Conservation (phyloP, 306 rosid species). For the Hylodesmum podocarpum region DNA sequence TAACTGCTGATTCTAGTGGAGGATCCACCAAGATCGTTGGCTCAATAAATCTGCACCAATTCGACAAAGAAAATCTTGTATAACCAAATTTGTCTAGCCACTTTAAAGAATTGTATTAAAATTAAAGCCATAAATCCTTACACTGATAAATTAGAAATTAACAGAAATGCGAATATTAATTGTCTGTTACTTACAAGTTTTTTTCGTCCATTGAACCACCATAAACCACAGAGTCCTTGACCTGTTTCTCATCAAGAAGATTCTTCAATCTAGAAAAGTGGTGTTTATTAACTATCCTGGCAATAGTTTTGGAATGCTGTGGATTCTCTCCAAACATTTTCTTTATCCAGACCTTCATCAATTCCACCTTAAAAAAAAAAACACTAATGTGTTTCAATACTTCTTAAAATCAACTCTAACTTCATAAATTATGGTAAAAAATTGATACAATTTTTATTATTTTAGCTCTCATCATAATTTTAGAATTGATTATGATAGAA, state of each 20-base stretch:
- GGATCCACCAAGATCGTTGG: constrained; percentile 80
- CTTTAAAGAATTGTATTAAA: background rate
- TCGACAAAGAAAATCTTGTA: background rate
- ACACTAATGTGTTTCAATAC: too few relatives aligned
- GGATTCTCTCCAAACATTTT: constrained; percentile 68
- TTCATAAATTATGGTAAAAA: too few relatives aligned
- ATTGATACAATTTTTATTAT: too few relatives aligned
- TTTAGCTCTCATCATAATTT: too few relatives aligned
- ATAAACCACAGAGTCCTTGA: constrained; percentile 51
- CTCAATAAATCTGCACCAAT: constrained; percentile 65
- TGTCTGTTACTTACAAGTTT: constrained; percentile 51
- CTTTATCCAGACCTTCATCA: constrained; percentile 47
- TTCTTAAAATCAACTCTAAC: too few relatives aligned
- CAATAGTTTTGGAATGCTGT: constrained; percentile 39
- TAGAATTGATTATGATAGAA: too few relatives aligned
- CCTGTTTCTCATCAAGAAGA: constrained; percentile 45
- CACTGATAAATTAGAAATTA: background rate
- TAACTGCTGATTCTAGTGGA: constrained; percentile 60
- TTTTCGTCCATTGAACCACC: constrained; percentile 74
- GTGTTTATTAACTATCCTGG: constrained; percentile 59
- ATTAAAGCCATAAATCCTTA: background rate
- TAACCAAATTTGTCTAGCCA: background rate
- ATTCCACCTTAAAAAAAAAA: constrained; percentile 51
- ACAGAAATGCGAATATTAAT: background rate
- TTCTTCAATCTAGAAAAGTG: constrained; percentile 63